Evolutionary conservation across 192 early-diverging fungal genomes (phyloP), one percentile per base, ranked within the genome.

Genomic region (Linnemannia zychae): DNA sequence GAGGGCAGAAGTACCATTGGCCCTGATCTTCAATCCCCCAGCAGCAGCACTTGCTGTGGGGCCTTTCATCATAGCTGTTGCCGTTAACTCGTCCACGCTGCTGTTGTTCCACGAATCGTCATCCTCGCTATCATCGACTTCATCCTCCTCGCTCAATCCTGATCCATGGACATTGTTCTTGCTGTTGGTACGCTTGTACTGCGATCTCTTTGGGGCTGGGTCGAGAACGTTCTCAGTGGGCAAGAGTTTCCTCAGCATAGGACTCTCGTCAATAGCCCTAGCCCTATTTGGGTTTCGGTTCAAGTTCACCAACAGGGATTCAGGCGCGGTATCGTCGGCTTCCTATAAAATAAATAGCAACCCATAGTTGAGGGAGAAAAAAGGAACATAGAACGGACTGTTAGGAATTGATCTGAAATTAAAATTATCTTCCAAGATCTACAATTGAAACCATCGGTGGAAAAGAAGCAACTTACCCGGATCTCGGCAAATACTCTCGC

Each of bases 161-260:
- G 74, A 79, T 63, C 78, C 76, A 36, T 71, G 76, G 48, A 31
- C 76, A 57, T 49, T 38, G 15, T 38, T 72, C 67, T 76, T 72
- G 63, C 48, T 77, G 37, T 47, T 76, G 20, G 40, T 65, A 17
- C 67, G 66, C 67, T 63, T 81, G 34, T 77, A 82, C 5, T 34
- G 13, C 7, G 38, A n/a, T 36, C 74, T 48, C 40, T 79, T 85
- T n/a, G 84, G 74, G 36, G 85, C 86, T 44, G 82, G 79, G 70
- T 96, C 95, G 9, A 96, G 81, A 18, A 96, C 95, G 79, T 92
- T 95, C 57, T 96, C 94, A 44, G 81, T 88, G 17, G 92, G 87
- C 72, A 91, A 88, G 28, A 96, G 66, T 48, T 88, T 90, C 34
- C 86, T 87, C 53, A 89, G 79, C 82, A 84, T 84, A 2, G 76